Conservation (phyloP, 192 early-diverging fungal genomes). For the Spizellomyces sp. region DNA sequence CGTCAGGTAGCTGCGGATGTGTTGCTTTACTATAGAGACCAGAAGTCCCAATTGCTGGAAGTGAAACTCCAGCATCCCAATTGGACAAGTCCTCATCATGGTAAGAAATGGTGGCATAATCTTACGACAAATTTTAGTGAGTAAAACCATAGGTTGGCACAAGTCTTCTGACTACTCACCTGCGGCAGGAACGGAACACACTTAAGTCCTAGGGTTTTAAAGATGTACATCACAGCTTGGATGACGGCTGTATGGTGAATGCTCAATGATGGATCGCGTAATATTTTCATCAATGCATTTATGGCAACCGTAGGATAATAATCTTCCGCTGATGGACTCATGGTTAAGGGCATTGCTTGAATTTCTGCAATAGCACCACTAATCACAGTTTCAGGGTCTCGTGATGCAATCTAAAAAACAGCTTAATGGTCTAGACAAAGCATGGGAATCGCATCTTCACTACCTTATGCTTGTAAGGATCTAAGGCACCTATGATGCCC, state of each 20-base stretch:
- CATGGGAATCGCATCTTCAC: neutral
- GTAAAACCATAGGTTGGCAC: neutral
- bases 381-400: conserved; percentile 35
- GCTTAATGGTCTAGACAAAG: neutral
- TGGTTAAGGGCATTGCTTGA: conserved; percentile 48
- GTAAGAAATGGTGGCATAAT: conserved; percentile 88
- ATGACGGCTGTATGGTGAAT: conserved; percentile 84
- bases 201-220: conserved; percentile 84
- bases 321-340: conserved; percentile 82
- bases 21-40: conserved; percentile 82
- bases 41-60: conserved; percentile 85
- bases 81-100: conserved; percentile 83
- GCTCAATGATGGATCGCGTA: conserved; percentile 78
- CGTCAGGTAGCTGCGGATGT: conserved; percentile 83
- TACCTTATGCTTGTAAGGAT: conserved; percentile 81
- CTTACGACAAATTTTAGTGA: conserved; percentile 30
- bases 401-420: conserved; percentile 41
- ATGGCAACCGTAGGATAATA: conserved; percentile 92
- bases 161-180: conserved; percentile 40
- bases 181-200: conserved; percentile 87
- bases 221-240: conserved; percentile 91
- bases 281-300: conserved; percentile 82
- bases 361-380: conserved; percentile 23
- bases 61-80: conserved; percentile 82
- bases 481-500: conserved; percentile 92